Evolutionary conservation across 768 basidiomycete genomes (phyloP), one percentile per base, ranked within the genome.

Genomic region (Suillus paluster): DNA sequence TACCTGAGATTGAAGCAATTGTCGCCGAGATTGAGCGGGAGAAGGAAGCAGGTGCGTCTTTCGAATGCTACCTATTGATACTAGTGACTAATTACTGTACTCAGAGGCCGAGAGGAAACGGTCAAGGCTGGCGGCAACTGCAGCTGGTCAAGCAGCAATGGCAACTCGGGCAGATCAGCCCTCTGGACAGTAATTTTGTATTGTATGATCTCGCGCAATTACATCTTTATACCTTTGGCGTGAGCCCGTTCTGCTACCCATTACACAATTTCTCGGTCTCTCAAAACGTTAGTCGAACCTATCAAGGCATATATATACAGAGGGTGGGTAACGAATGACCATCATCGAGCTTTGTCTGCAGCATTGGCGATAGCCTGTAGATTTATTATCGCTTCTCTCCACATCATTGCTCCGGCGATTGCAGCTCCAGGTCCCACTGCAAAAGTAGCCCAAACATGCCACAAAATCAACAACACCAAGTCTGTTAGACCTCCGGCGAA

Each of bases 101-200:
- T 36, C 84, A 87, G 97, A 99, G 84, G 95, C 95, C 50, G 97
- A 99, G 77, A 84, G 92, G 77, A 99, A 98, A 79, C 86, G 95
- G 58, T 89, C 90, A 62, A 79, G 97, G 70, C 74, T 97, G 63
- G 96, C 95, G 33, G 94, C 94, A 2, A 96, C 95, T 15, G 94
- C 95, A 12, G 94, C 94, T 52, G 90, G 89, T 4, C 92, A 96
- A 68, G 94, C 93, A 53, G 92, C 92, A 25, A 96, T 97, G 94
- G 67, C 84, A 23, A 83, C 85, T 59, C 81, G 90, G 57, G 84
- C 82, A 27, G 70, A 67, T 14, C 73, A 77, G 50, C 30, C 79
- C 17, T 75, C 76, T 12, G 76, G 75, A 64, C 70, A 79, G 70
- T 82, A 68, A 66, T 68, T 58, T 55, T 60, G 19, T 45, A 30